Conservation (phyloP, 1,139 yeast species). For the Diutina pseudorugosa region DNA sequence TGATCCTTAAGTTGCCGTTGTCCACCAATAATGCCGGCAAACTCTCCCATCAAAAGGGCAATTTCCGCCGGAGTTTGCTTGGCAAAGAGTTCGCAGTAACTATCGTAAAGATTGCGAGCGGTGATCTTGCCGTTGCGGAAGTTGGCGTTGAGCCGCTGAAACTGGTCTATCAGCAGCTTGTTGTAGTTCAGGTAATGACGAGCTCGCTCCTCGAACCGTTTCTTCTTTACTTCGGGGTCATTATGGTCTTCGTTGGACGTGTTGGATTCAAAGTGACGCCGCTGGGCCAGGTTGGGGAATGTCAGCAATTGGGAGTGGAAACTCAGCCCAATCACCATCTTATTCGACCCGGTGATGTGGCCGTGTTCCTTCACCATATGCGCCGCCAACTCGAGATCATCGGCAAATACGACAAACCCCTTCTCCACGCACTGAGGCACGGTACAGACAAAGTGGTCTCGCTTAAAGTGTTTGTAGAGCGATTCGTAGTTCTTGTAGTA, state of each 20-base stretch:
- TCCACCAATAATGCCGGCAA: constrained; percentile 40
- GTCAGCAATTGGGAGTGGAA: constrained; percentile 66
- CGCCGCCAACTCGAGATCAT: constrained; percentile 76
- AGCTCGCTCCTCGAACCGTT: constrained; percentile 76
- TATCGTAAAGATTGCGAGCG: constrained; percentile 35
- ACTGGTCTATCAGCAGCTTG: constrained; percentile 31
- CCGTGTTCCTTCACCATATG: constrained; percentile 85
- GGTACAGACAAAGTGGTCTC: constrained; percentile 65
- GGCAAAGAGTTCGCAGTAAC: constrained; percentile 43
- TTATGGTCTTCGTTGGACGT: constrained; percentile 15
- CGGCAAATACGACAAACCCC: constrained; percentile 83
- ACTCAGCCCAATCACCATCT: constrained; percentile 31
- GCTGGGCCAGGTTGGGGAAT: constrained; percentile 11
- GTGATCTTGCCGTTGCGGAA: constrained; percentile 35
- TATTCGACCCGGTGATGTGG: constrained; percentile 34
- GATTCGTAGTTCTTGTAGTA: constrained; percentile 70
- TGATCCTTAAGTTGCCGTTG: not conserved
- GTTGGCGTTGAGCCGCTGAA: constrained; percentile 35
- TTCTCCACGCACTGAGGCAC: constrained; percentile 80
- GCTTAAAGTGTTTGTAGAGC: constrained; percentile 61
- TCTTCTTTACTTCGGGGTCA: constrained; percentile 42
- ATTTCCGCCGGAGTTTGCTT: constrained; percentile 33
- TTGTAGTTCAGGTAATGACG: constrained; percentile 59
- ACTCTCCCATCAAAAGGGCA: constrained; percentile 40
- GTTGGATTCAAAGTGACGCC: constrained; percentile 7